A percentile compares a stretch with the other conserved stretches of the same genome.
Conservation (phyloP, 257 asterid genomes). For the Ocimum tenuiflorum region DNA sequence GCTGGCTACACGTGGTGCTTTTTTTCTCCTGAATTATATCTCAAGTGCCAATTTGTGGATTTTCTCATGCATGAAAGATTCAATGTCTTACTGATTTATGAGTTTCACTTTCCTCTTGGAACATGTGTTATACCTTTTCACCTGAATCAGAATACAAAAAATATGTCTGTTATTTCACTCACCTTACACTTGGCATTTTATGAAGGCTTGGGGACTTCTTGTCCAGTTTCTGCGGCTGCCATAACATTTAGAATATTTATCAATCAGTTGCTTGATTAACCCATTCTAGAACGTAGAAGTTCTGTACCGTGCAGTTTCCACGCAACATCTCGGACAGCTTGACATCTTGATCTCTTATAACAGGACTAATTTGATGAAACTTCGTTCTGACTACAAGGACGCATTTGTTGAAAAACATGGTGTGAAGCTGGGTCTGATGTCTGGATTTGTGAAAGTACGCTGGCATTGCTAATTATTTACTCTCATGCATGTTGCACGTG, state of each 20-base stretch:
- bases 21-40: conserved; percentile 1
- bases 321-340: conserved; percentile 9
- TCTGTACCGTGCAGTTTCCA: not conserved
- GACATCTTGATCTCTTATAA: conserved; percentile 3
- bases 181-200: not conserved
- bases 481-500: not conserved
- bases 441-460: conserved; percentile 84
- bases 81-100: not conserved
- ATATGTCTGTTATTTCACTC: not conserved
- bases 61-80: not conserved
- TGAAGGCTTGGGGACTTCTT: conserved; percentile 9
- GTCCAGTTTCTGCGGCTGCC: not conserved
- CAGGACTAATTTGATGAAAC: conserved; percentile 99
- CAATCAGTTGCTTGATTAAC: conserved; percentile 6
- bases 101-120: no score
- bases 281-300: not conserved
- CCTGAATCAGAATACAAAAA: not conserved
- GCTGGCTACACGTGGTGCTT: not conserved
- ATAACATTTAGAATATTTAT: not conserved
- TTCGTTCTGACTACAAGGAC: conserved; percentile 93
- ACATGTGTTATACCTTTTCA: not conserved
- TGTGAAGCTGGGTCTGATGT: conserved; percentile 91
- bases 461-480: not conserved
- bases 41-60: not conserved
- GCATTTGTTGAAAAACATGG: conserved; percentile 93